phyloP scores from a whole-genome alignment of 2,329 filamentous ascomycete genomes.

The Ophiosphaerella herpotricha region DNA sequence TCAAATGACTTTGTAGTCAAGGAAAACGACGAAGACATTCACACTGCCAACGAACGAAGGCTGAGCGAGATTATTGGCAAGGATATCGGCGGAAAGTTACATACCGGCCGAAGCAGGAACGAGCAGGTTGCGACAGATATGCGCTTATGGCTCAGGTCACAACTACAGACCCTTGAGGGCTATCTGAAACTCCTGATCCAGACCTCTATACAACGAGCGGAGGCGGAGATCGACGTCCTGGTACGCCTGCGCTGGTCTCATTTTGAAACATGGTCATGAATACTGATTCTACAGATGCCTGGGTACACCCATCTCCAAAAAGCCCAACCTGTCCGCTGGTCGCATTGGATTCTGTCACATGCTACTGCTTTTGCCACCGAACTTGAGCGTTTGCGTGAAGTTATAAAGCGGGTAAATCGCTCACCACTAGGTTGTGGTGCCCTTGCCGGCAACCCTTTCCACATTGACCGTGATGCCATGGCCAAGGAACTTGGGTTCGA shows the following conservation, averaged over 20 bases:
- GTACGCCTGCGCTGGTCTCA: conserved; percentile 11
- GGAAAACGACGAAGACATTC: conserved; percentile 58
- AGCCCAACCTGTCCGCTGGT: conserved; percentile 79
- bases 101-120: conserved; percentile 84
- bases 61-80: conserved; percentile 83
- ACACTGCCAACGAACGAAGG: conserved; percentile 59
- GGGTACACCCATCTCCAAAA: conserved; percentile 88
- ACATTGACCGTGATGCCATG: conserved; percentile 78
- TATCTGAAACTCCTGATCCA: conserved; percentile 71
- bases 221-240: conserved; percentile 73
- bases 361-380: conserved; percentile 73
- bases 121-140: conserved; percentile 91
- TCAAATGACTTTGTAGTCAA: conserved; percentile 53
- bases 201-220: conserved; percentile 70
- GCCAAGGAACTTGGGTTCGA: conserved; percentile 81
- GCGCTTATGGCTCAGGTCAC: conserved; percentile 83
- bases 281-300: conserved; percentile 63
- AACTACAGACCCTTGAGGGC: conserved; percentile 70
- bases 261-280: too few relatives aligned
- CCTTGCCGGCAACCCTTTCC: conserved; percentile 80
- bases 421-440: conserved; percentile 75
- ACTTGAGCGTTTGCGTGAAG: conserved; percentile 75
- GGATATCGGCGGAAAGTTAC: conserved; percentile 83
- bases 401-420: conserved; percentile 74
- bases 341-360: conserved; percentile 79